Evolutionary conservation across 257 asterid species (phyloP), one percentile per base, ranked within the genome.

Genomic region (Lycium barbarum): DNA sequence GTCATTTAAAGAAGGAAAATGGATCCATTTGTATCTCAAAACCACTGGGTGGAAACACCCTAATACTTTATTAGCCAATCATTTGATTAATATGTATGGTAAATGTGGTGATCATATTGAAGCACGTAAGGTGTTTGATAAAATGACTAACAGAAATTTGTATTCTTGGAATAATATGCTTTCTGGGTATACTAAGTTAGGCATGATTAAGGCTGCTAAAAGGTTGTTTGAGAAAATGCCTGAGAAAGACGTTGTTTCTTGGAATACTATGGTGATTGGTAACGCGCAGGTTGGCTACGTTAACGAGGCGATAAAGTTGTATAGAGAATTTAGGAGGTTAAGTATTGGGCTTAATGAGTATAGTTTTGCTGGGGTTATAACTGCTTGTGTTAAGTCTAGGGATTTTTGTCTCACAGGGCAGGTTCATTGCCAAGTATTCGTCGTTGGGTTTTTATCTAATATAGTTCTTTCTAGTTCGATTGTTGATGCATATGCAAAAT

Each of bases 151-250:
- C 3, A 90, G 91, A 88, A 93, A 92, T 88, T 85, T 95, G 93
- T 95, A 92, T 82, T 93, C 97, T 43, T 95, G 98, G 98, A 95
- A 95, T 86, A 89, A 85, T 84, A 93, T 93, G 98, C 95, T 95
- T 9, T 85, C 95, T 53, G 96, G 98, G 38, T 95, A 93, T 84
- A 93, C 94, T 0, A 89, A 90, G 79, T 81, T 87, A 83, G 94
- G 94, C 86, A 90, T 92, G 94, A 85, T 72, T 54, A 88, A 87
- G 88, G 91, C 94, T 83, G 98, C 96, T 15, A 84, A 86, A 81
- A 87, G 88, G 43, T 65, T 95, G 87, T 95, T 95, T 70, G 94
- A 91, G 5, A 84, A 87, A 88, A 95, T 94, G 98, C 93, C 98
- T 1, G 92, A 87, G 78, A 91, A 89, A 83, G 97, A 95, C 80